Conservation (phyloP, 352 stramenopile species). For the Phytophthora sp. region DNA sequence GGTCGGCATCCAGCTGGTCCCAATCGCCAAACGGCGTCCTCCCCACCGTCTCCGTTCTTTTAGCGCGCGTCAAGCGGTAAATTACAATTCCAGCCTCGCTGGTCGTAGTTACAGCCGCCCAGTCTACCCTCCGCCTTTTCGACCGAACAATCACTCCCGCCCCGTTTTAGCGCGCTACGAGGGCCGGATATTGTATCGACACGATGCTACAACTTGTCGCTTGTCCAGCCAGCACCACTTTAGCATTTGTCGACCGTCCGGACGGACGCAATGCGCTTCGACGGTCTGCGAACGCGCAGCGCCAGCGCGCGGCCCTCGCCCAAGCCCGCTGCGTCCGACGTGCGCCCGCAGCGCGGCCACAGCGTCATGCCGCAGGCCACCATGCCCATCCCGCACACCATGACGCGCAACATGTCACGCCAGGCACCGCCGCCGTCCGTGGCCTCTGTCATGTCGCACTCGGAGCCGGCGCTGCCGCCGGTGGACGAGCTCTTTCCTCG, state of each 20-base stretch:
- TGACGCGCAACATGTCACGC: conserved; percentile 31
- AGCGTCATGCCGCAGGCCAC: conserved; percentile 27
- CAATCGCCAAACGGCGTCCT: not conserved
- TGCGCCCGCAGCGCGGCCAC: conserved; percentile 21
- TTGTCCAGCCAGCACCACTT: conserved; percentile 27
- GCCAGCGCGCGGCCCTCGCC: conserved; percentile 21
- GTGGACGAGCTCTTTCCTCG: conserved; percentile 62
- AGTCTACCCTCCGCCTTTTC: conserved; percentile 20
- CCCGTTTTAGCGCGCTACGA: conserved; percentile 7
- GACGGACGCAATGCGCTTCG: conserved; percentile 32
- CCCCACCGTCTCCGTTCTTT: conserved; percentile 11
- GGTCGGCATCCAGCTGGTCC: conserved; percentile 4
- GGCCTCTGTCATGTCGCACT: conserved; percentile 14
- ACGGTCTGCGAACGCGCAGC: conserved; percentile 34
- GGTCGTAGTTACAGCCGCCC: conserved; percentile 16
- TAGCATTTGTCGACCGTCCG: conserved; percentile 7
- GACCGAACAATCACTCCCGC: conserved; percentile 23
- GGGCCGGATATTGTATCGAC: conserved; percentile 14
- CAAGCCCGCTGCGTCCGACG: conserved; percentile 13
- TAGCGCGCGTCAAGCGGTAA: not conserved
- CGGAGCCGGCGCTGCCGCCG: conserved; percentile 19
- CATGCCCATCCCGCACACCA: conserved; percentile 30
- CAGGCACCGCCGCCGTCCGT: conserved; percentile 21
- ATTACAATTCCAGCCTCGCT: conserved; percentile 22
- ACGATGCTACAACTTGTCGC: conserved; percentile 13